These are phyloP conservation scores for Prunus kanzakura DNA, from an alignment of 306 rosid species.

Conservation along the genomic window DNA sequence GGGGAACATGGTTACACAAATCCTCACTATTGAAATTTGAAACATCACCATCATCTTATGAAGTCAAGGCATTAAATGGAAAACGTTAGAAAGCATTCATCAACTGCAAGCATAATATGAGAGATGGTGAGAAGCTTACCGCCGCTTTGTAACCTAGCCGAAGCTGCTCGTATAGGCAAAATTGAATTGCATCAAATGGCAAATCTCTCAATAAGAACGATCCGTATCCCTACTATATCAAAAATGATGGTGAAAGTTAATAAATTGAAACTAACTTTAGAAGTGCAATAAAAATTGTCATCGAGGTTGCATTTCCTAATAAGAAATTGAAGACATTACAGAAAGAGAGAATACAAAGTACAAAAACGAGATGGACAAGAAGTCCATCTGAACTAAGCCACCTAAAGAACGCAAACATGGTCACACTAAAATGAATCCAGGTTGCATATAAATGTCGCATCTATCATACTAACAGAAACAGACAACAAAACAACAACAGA, in stretches of 20 bases:
- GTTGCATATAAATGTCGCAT: conserved; percentile 1
- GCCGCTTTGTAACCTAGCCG: conserved; percentile 78
- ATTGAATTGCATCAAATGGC: conserved; percentile 94
- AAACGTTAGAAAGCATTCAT: background rate
- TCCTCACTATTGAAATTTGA: background rate
- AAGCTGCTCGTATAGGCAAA: conserved; percentile 94
- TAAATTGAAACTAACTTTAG: background rate
- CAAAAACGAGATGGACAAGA: background rate
- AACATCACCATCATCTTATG: background rate
- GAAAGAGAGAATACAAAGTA: background rate
- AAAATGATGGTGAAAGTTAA: conserved; percentile 11
- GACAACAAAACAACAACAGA: background rate
- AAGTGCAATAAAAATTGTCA: background rate
- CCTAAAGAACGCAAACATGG: background rate
- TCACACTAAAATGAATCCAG: background rate
- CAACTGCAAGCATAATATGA: conserved; percentile 10
- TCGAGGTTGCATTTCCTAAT: background rate
- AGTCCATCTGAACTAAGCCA: background rate
- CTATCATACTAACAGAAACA: background rate
- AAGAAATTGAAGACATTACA: background rate
- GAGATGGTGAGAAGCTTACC: conserved; percentile 45
- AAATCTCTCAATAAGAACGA: conserved; percentile 83
- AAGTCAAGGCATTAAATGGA: conserved; percentile 10
- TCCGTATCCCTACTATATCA: conserved; percentile 73
- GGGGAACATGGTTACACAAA: background rate